These are phyloP conservation scores for Apophysomyces variabilis DNA, from an alignment of 371 early-diverging fungal species.

Conservation along the genomic window DNA sequence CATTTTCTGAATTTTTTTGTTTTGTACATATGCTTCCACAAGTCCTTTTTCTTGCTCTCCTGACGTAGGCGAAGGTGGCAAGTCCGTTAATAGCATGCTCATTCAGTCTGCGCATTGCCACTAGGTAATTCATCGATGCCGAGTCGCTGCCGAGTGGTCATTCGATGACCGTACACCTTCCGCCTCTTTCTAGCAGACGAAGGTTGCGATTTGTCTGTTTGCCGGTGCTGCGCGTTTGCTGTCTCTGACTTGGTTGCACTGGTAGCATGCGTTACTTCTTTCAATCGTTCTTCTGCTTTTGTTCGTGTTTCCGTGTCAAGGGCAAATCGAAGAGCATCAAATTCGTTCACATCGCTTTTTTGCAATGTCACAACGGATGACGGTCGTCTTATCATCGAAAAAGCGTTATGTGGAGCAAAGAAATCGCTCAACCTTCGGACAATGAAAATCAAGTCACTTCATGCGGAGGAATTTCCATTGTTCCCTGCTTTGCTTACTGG, in stretches of 20 bases:
- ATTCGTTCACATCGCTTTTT: conserved; percentile 19
- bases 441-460: too few relatives aligned
- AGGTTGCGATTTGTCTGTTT: background rate
- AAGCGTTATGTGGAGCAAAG: background rate
- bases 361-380: conserved; percentile 18
- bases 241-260: background rate
- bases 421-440: too few relatives aligned
- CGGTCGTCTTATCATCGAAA: conserved; percentile 18
- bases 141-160: conserved; percentile 9
- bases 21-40: too few relatives aligned
- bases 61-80: background rate
- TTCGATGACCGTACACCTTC: conserved; percentile 7
- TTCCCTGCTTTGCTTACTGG: too few relatives aligned
- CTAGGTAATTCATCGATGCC: conserved; percentile 8
- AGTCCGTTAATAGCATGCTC: background rate
- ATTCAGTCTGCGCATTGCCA: background rate
- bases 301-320: conserved; percentile 15
- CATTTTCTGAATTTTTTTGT: too few relatives aligned
- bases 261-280: conserved; percentile 1
- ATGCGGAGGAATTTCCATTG: too few relatives aligned
- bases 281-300: conserved; percentile 5
- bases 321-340: conserved; percentile 11
- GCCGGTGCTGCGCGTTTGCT: conserved; percentile 6
- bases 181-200: conserved; percentile 14
- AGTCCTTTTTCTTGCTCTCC: background rate